Evolutionary conservation across 345 rosid species (phyloP).

Genomic region (Arabis hirsuta): DNA sequence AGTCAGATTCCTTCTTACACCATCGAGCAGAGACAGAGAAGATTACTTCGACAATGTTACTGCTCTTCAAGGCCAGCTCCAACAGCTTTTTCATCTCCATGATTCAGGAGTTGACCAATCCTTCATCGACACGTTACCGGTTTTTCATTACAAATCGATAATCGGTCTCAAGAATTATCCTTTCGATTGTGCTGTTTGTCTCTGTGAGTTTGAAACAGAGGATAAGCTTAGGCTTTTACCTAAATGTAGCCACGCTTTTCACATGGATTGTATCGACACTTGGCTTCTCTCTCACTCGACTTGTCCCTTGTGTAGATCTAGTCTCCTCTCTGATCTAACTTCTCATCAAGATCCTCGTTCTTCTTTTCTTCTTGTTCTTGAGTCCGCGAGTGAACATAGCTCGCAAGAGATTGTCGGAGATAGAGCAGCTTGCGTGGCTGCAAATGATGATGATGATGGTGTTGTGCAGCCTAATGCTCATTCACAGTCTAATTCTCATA

Average conservation of each 20-base stretch:
- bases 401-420: slow-evolving; percentile 67
- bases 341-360: slow-evolving; percentile 54
- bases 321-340: slow-evolving; percentile 69
- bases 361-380: slow-evolving; percentile 80
- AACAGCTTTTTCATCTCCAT: slow-evolving; percentile 93
- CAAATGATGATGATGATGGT: slow-evolving; percentile 11
- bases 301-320: slow-evolving; percentile 93
- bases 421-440: slow-evolving; percentile 42
- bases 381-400: slow-evolving; percentile 82
- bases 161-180: slow-evolving; percentile 68
- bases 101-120: slow-evolving; percentile 98
- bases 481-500: slow-evolving; percentile 47
- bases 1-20: slow-evolving; percentile 74
- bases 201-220: slow-evolving; percentile 87
- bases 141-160: slow-evolving; percentile 80
- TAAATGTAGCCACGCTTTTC: slow-evolving; percentile 98
- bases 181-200: slow-evolving; percentile 97
- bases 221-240: slow-evolving; percentile 95
- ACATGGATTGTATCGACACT: slow-evolving; percentile 95
- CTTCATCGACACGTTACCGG: slow-evolving; percentile 92
- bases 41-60: slow-evolving; percentile 65
- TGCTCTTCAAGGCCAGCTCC: slow-evolving; percentile 94
- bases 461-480: slow-evolving; percentile 8
- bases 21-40: slow-evolving; percentile 65
- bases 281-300: slow-evolving; percentile 99